A percentile compares a stretch with the other conserved stretches of the same genome.
Evolutionary conservation across 2,329 filamentous ascomycete species (phyloP).

Genomic region (Juglanconis sp.): DNA sequence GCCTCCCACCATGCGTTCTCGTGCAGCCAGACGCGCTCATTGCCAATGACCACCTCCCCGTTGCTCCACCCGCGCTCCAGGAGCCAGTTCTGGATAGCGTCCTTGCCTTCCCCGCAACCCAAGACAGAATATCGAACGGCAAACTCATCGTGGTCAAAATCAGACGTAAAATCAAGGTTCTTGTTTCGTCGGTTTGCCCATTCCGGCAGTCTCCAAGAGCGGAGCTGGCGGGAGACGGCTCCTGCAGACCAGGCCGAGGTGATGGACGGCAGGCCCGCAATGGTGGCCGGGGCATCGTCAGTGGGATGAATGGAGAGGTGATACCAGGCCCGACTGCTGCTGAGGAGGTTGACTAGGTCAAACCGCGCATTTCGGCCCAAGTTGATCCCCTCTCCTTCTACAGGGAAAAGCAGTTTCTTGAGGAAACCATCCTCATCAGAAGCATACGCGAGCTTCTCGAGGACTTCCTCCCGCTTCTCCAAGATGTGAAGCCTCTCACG

Average conservation of each 20-base stretch:
- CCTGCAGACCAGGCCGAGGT: slow-evolving; percentile 92
- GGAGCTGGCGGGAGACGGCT: slow-evolving; percentile 85
- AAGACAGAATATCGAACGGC: slow-evolving; percentile 75
- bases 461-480: slow-evolving; percentile 76
- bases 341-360: slow-evolving; percentile 70
- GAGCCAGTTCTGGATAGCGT: slow-evolving; percentile 92
- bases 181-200: slow-evolving; percentile 95
- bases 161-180: slow-evolving; percentile 89
- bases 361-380: slow-evolving; percentile 76
- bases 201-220: slow-evolving; percentile 89
- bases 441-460: slow-evolving; percentile 84
- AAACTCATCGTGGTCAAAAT: slow-evolving; percentile 95
- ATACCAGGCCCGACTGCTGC: slow-evolving; percentile 90
- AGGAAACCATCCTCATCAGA: slow-evolving; percentile 80
- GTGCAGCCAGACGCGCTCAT: slow-evolving; percentile 91
- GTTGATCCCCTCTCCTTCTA: slow-evolving; percentile 73
- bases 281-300: slow-evolving; percentile 73
- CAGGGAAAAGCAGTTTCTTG: slow-evolving; percentile 75
- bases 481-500: slow-evolving; percentile 74
- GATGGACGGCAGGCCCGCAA: slow-evolving; percentile 68
- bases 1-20: slow-evolving; percentile 97
- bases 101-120: slow-evolving; percentile 84
- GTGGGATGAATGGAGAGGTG: slow-evolving; percentile 89
- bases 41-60: slow-evolving; percentile 87
- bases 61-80: slow-evolving; percentile 97